Conservation (phyloP, 1,284 basidiomycete genomes). For the Cutaneotrichosporon cavernicola region DNA sequence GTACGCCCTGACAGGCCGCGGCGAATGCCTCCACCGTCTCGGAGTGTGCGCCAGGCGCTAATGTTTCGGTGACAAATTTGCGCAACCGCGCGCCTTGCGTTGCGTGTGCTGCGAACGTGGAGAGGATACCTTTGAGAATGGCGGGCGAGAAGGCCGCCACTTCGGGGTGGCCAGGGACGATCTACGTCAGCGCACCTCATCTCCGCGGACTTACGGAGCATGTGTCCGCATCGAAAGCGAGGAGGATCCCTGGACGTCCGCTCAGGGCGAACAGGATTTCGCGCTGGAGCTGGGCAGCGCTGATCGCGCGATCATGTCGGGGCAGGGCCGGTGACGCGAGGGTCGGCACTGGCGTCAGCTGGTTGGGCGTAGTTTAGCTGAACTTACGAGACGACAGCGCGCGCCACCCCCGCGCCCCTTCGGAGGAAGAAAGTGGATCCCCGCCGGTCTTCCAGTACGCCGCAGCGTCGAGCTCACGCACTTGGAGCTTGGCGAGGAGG, state of each 20-base stretch:
- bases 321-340: slow-evolving; percentile 14
- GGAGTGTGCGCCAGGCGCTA: slow-evolving; percentile 42
- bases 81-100: slow-evolving; percentile 64
- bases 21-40: slow-evolving; percentile 76
- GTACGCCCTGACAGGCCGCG: slow-evolving; percentile 65
- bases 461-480: slow-evolving; percentile 23
- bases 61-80: slow-evolving; percentile 57
- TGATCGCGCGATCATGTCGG: slow-evolving; percentile 26
- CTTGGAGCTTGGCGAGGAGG: slow-evolving; percentile 22
- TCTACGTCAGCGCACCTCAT: slow-evolving; percentile 18
- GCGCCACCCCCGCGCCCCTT: slow-evolving; percentile 38
- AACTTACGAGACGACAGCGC: slow-evolving; percentile 34
- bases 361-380: too few species aligned
- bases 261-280: slow-evolving; percentile 44
- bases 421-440: slow-evolving; percentile 4
- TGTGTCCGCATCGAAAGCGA: slow-evolving; percentile 25
- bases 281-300: slow-evolving; percentile 36
- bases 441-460: slow-evolving; percentile 40
- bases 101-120: slow-evolving; percentile 60
- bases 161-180: slow-evolving; percentile 28
- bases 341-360: slow-evolving; percentile 18
- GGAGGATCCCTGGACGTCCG: slow-evolving; percentile 40
- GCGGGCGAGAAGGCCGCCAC: slow-evolving; percentile 61
- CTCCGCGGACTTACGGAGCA: slow-evolving; percentile 32
- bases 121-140: slow-evolving; percentile 64